phyloP scores from a whole-genome alignment of 2,329 filamentous ascomycete species.

The Cladosporium sp. region DNA sequence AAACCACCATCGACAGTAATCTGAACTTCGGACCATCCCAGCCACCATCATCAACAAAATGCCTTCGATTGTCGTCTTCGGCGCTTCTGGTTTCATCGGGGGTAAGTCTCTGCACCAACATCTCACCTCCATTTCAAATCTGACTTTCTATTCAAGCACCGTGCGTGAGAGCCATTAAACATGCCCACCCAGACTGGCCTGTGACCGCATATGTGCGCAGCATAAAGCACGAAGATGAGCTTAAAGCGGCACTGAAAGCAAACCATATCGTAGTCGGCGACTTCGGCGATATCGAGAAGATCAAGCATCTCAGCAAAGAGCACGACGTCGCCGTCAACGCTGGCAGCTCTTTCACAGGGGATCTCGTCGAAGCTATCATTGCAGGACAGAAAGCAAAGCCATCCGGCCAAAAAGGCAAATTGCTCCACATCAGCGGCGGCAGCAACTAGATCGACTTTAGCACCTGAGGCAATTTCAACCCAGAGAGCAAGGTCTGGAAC shows the following conservation, averaged over 20 bases:
- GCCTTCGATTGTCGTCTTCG: too few relatives aligned
- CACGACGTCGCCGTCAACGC: constrained; percentile 8
- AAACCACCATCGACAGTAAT: too few relatives aligned
- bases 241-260: neutral
- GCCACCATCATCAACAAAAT: too few relatives aligned
- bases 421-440: constrained; percentile 6
- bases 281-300: constrained; percentile 2
- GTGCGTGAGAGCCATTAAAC: constrained; percentile 1
- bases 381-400: constrained; percentile 2
- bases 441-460: constrained; percentile 8
- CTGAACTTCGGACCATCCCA: too few relatives aligned
- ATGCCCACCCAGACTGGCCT: constrained; percentile 4
- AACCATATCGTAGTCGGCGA: constrained; percentile 1
- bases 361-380: constrained; percentile 5
- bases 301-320: constrained; percentile 8
- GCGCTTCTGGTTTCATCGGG: too few relatives aligned
- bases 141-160: too few relatives aligned
- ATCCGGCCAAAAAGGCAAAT: neutral
- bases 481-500: constrained; percentile 10
- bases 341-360: constrained; percentile 4
- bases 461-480: constrained; percentile 11
- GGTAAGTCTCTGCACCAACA: too few relatives aligned
- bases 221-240: neutral
- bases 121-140: too few relatives aligned
- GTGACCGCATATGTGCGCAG: constrained; percentile 5